phyloP scores from a whole-genome alignment of 352 stramenopile genomes.

The Globisporangium takayamanum region DNA sequence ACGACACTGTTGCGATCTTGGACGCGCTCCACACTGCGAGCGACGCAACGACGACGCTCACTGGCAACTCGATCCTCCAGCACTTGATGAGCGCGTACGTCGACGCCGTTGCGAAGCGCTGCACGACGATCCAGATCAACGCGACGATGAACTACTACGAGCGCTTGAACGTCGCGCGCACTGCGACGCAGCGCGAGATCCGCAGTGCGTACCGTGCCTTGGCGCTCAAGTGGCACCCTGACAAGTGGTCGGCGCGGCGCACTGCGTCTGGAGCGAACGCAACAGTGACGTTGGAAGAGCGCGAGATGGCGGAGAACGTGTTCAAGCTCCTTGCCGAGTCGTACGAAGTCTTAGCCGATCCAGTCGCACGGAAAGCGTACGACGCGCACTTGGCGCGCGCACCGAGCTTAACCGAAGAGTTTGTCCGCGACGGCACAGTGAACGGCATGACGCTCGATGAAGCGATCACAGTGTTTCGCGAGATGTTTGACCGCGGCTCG shows the following conservation, averaged over 20 bases:
- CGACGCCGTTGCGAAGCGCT: conserved; percentile 55
- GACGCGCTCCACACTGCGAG: conserved; percentile 39
- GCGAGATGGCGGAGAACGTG: conserved; percentile 61
- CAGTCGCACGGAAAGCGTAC: conserved; percentile 49
- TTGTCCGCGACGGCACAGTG: conserved; percentile 71
- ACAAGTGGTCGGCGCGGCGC: conserved; percentile 51
- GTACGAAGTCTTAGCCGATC: conserved; percentile 76
- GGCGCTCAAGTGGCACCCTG: conserved; percentile 84
- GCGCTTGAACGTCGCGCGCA: conserved; percentile 54
- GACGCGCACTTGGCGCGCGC: conserved; percentile 50
- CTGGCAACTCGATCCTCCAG: conserved; percentile 70
- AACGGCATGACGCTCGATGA: conserved; percentile 81
- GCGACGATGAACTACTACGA: conserved; percentile 84
- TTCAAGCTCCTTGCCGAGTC: conserved; percentile 84
- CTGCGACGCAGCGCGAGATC: conserved; percentile 63
- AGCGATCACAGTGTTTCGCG: conserved; percentile 71
- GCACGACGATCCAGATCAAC: conserved; percentile 76
- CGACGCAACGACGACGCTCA: conserved; percentile 45
- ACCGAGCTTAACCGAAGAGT: conserved; percentile 58
- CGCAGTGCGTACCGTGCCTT: conserved; percentile 66
- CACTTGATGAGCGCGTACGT: conserved; percentile 85
- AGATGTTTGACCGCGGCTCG: conserved; percentile 62
- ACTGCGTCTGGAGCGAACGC: neutral
- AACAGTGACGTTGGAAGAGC: conserved; percentile 37
- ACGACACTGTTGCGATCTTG: conserved; percentile 33